Evolutionary conservation across 2,329 filamentous ascomycete genomes (phyloP), one percentile per base, ranked within the genome.

Genomic region (Bimuria novae-zelandiae): DNA sequence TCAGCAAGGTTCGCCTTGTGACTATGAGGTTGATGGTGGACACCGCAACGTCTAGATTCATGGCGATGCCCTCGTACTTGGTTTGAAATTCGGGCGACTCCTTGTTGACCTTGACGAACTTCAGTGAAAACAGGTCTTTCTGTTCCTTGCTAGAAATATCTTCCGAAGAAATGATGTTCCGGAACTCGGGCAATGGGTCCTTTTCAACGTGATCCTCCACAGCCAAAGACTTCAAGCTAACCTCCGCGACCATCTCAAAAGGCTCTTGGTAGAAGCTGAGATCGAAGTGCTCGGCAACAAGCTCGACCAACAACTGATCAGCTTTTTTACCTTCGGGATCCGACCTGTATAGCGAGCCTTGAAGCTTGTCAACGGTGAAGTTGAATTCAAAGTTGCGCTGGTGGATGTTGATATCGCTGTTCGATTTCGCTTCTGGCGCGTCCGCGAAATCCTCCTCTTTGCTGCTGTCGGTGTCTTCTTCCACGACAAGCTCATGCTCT

Each of bases 21-120:
- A 99, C 92, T 29, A 99, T 86, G 19, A 99, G 75, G 69, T 97
- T 97, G 76, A 99, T 96, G 0, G 94, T 99, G 0, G 94, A 97
- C 11, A 99, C 87, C 0, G 87, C 86, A 1, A 94, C 88, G 55
- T 95, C 91, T 39, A 99, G 82, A 64, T 99, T 97, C 23, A 89
- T 97, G 58, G 95, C 92, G 50, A 97, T 89, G 1, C 92, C 92
- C 67, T 97, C 92, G 63, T 96, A 97, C 2, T 91, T 88, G 1
- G 89, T 85, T 80, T 92, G 87, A 65, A 97, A 96, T 68, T 99
- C 93, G 0, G 95, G 95, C 2, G 94, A 97, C 45, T 91, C 85
- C 27, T 85, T 88, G 65, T 94, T 97, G 53, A 97, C 91, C 69
- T 89, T 91, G 55, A 91, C 82, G 65, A 96, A 96, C 67, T 93